phyloP scores from a whole-genome alignment of 2,329 filamentous ascomycete genomes.

The Fusarium tupiense region DNA sequence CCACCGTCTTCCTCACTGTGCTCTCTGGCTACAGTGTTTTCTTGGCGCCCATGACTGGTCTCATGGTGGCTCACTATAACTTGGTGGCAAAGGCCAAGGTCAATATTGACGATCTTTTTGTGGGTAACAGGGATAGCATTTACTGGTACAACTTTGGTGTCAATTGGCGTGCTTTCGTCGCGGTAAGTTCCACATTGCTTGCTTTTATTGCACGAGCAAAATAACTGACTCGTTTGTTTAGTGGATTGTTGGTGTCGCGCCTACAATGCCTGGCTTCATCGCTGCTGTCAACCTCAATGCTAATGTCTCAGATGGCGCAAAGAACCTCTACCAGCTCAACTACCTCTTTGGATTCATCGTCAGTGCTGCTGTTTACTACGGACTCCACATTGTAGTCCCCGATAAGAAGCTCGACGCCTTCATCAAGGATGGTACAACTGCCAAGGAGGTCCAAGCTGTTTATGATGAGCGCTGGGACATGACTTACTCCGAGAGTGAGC shows the following conservation, averaged over 20 bases:
- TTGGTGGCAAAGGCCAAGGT: slow-evolving; percentile 48
- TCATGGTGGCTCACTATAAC: slow-evolving; percentile 52
- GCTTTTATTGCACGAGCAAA: fast-evolving
- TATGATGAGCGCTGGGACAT: slow-evolving; percentile 48
- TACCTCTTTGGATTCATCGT: slow-evolving; percentile 52
- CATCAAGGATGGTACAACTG: slow-evolving; percentile 36
- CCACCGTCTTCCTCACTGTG: slow-evolving; percentile 50
- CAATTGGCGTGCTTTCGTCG: slow-evolving; percentile 53
- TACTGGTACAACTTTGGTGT: slow-evolving; percentile 54
- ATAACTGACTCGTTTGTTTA: slow-evolving; percentile 27
- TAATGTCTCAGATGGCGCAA: slow-evolving; percentile 49
- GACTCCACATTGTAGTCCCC: slow-evolving; percentile 48
- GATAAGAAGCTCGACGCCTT: slow-evolving; percentile 42
- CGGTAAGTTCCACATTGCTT: slow-evolving; percentile 44
- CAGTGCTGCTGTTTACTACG: slow-evolving; percentile 45
- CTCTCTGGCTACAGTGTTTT: slow-evolving; percentile 51
- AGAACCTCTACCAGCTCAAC: slow-evolving; percentile 52
- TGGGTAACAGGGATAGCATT: slow-evolving; percentile 44
- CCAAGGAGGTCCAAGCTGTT: slow-evolving; percentile 43
- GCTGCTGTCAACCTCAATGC: slow-evolving; percentile 50
- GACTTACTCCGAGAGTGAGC: slow-evolving; percentile 25
- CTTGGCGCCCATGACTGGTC: slow-evolving; percentile 52
- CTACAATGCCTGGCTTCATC: slow-evolving; percentile 55
- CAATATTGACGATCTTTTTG: slow-evolving; percentile 50
- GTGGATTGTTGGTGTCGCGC: slow-evolving; percentile 53